Percentiles rank a stretch among this genome's conserved stretches.
Conservation (phyloP, 345 rosid genomes). For the Sapria himalayana region DNA sequence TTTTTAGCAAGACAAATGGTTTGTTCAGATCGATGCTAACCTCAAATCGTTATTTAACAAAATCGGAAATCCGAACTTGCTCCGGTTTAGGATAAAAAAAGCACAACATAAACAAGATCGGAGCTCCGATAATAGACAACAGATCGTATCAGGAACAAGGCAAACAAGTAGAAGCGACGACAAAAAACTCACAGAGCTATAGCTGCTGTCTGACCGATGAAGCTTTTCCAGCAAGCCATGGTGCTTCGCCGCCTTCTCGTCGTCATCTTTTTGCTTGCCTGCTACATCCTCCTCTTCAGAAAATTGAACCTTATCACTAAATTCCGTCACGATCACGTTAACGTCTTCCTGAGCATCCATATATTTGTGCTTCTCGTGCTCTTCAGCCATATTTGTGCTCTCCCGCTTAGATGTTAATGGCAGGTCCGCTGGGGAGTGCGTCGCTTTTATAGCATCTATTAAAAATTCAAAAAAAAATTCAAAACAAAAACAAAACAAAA, state of each 20-base stretch:
- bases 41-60: not conserved
- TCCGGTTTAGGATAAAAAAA: not conserved
- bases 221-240: slow-evolving; percentile 43
- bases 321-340: slow-evolving; percentile 34
- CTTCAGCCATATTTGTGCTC: too few relatives aligned
- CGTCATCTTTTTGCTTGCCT: slow-evolving; percentile 9
- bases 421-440: too few relatives aligned
- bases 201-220: slow-evolving; percentile 36
- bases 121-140: too few relatives aligned
- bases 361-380: too few relatives aligned
- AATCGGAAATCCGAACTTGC: not conserved
- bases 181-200: slow-evolving; percentile 76
- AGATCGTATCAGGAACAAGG: too few relatives aligned
- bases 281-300: slow-evolving; percentile 15
- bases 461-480: too few relatives aligned
- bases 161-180: too few relatives aligned
- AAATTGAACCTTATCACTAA: slow-evolving; percentile 42
- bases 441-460: too few relatives aligned
- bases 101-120: too few relatives aligned
- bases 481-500: too few relatives aligned
- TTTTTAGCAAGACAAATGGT: not conserved
- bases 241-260: slow-evolving; percentile 31
- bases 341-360: too few relatives aligned
- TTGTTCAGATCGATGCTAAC: not conserved
- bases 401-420: too few relatives aligned